Percentiles rank a stretch among this genome's conserved stretches.
These are phyloP conservation scores for Mycotypha africana DNA, from an alignment of 371 early-diverging fungal species.

Conservation along the genomic window DNA sequence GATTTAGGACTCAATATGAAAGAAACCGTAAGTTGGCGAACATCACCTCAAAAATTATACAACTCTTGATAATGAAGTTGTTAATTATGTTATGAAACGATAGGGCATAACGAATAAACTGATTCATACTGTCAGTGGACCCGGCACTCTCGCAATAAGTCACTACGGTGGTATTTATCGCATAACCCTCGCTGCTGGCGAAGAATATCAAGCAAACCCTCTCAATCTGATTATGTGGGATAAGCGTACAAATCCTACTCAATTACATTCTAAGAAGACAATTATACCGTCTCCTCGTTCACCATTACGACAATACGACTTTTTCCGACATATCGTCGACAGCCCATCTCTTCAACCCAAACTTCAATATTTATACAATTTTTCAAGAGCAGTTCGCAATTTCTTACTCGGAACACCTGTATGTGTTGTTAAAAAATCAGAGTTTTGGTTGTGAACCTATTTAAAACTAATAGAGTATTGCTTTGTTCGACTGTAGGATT, in stretches of 20 bases:
- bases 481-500: conserved; percentile 55
- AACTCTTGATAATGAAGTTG: not conserved
- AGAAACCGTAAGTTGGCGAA: conserved; percentile 9
- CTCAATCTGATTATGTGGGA: conserved; percentile 56
- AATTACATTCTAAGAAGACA: conserved; percentile 22
- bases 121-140: conserved; percentile 63
- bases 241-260: conserved; percentile 36
- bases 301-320: conserved; percentile 22
- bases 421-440: conserved; percentile 10
- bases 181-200: conserved; percentile 59
- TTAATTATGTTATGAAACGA: no score
- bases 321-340: conserved; percentile 38
- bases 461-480: conserved; percentile 11
- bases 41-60: no score
- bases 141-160: conserved; percentile 67
- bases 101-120: conserved; percentile 60
- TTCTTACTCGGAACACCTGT: conserved; percentile 46
- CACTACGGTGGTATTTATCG: conserved; percentile 71
- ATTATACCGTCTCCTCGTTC: conserved; percentile 37
- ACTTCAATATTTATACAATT: conserved; percentile 28
- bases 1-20: conserved; percentile 39
- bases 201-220: conserved; percentile 72
- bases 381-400: conserved; percentile 29
- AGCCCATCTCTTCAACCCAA: conserved; percentile 48
- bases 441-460: conserved; percentile 2